Evolutionary conservation across 805 yeast genomes (phyloP).

Genomic region (Myxozyma lipomycoides): DNA sequence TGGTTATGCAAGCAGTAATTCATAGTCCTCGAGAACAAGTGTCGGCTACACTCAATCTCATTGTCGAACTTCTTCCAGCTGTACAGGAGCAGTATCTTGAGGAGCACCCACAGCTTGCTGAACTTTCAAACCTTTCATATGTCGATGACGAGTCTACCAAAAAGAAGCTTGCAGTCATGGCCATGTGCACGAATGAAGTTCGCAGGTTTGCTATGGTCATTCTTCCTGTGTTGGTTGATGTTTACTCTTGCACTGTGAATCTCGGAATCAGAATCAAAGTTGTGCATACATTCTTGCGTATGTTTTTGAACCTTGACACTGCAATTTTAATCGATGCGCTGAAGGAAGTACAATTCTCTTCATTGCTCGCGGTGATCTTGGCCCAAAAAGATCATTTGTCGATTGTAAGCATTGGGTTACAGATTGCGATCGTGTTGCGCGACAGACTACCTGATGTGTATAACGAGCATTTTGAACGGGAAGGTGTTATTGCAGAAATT

Average conservation of each 20-base stretch:
- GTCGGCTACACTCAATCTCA: slow-evolving; percentile 50
- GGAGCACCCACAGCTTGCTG: slow-evolving; percentile 7
- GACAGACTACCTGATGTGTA: slow-evolving; percentile 45
- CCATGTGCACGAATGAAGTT: slow-evolving; percentile 23
- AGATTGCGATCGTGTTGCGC: slow-evolving; percentile 46
- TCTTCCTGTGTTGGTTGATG: slow-evolving; percentile 53
- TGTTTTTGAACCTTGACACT: slow-evolving; percentile 43
- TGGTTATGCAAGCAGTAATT: slow-evolving; percentile 68
- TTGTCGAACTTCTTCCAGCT: slow-evolving; percentile 57
- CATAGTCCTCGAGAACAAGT: slow-evolving; percentile 67
- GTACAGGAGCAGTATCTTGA: slow-evolving; percentile 30
- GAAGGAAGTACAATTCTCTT: slow-evolving; percentile 31
- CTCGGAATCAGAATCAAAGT: slow-evolving; percentile 57
- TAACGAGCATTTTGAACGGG: slow-evolving; percentile 55
- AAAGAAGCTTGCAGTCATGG: slow-evolving; percentile 29
- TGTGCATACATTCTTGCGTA: slow-evolving; percentile 51
- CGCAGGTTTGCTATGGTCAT: slow-evolving; percentile 44
- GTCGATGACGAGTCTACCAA: slow-evolving; percentile 12
- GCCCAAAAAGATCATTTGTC: slow-evolving; percentile 35
- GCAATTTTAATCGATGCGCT: slow-evolving; percentile 26
- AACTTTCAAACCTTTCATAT: background rate
- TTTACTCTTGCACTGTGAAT: slow-evolving; percentile 71
- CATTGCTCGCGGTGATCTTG: slow-evolving; percentile 34
- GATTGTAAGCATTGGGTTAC: slow-evolving; percentile 50
- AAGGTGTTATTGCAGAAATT: slow-evolving; percentile 63